Base-by-base conservation (phyloP, 1,284 basidiomycete genomes). In the Vanrija humicola region DNA sequence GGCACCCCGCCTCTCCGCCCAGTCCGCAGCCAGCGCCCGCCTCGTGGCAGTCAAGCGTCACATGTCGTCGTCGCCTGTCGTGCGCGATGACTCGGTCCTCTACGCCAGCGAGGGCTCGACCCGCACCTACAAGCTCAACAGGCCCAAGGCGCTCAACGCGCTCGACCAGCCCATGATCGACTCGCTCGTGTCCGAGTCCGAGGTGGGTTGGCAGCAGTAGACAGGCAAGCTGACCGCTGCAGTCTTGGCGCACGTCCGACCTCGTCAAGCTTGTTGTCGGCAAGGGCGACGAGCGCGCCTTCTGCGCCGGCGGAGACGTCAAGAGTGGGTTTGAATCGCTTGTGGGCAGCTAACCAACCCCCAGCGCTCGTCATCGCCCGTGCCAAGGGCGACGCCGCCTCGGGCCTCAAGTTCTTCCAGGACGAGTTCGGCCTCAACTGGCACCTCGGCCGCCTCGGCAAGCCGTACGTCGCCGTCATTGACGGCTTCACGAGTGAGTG, bases 231-330 rank as follows among this genome's bases (percentile, higher is more conserved):
- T 38, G 10, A 23, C 7, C 19, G n/a, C 29, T 38, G 14, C 69
- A 94, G 91, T 84, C 86, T 80, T 94, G 90, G 89, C 82, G 83
- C 62, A 77, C 82, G 39, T 86, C 88, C 28, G 83, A 87, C 46
- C 80, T 89, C 8, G 86, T 85, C 65, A 83, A 84, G 60, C 81
- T 90, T 26, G 83, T 97, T 59, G 83, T 94, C 50, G 89, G 88
- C 23, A 83, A 82, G 43, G 89, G 91, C 19, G 79, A 80, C 26
- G 90, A 89, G 12, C 81, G 86, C 56, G 90, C 88, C 12, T 97
- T 98, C 70, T 98, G 94, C 72, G 88, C 91, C 6, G 96, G 95
- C 21, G 95, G 95, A 52, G 96, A 99, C 74, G 89, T 99, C 54
- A 70, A 68, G 54, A 67, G 69, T 70, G 43, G 51, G 68, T 56